These are phyloP conservation scores for Ceratobasidium sp. DNA, from an alignment of 1,284 basidiomycete species.

Conservation along the genomic window DNA sequence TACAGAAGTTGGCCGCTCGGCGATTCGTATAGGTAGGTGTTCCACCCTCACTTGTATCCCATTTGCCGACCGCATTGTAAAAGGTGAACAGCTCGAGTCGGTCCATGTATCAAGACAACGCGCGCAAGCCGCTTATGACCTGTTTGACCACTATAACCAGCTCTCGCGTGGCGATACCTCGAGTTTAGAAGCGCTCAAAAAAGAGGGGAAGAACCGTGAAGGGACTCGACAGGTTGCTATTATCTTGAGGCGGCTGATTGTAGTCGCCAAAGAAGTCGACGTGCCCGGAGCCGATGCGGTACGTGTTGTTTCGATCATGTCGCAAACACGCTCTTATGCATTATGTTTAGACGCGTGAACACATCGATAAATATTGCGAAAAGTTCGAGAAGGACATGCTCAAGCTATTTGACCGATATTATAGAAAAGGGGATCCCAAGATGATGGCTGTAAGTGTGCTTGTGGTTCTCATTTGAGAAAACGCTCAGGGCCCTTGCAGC, in stretches of 20 bases:
- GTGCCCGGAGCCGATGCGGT: constrained; percentile 82
- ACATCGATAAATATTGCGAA: constrained; percentile 95
- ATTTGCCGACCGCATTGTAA: constrained; percentile 30
- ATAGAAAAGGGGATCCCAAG: constrained; percentile 95
- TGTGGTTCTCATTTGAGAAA: background rate
- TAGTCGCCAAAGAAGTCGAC: constrained; percentile 92
- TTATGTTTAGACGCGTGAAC: constrained; percentile 72
- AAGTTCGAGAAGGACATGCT: constrained; percentile 99
- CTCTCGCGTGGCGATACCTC: constrained; percentile 86
- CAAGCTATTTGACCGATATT: constrained; percentile 92
- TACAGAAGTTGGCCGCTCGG: constrained; percentile 92
- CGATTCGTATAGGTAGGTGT: constrained; percentile 85
- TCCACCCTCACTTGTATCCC: background rate
- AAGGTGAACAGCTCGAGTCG: constrained; percentile 94
- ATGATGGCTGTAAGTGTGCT: constrained; percentile 88
- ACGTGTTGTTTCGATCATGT: constrained; percentile 41
- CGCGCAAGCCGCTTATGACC: constrained; percentile 91
- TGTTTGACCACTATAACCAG: constrained; percentile 96
- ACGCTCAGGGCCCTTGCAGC: constrained; percentile 58
- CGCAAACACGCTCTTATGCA: background rate
- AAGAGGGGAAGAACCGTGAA: constrained; percentile 74
- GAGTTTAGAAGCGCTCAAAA: constrained; percentile 79
- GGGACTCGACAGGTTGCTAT: constrained; percentile 90
- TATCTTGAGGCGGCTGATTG: constrained; percentile 85
- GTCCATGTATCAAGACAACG: constrained; percentile 92